Conservation (phyloP, 2,329 filamentous ascomycete species). For the Apiospora aurea region DNA sequence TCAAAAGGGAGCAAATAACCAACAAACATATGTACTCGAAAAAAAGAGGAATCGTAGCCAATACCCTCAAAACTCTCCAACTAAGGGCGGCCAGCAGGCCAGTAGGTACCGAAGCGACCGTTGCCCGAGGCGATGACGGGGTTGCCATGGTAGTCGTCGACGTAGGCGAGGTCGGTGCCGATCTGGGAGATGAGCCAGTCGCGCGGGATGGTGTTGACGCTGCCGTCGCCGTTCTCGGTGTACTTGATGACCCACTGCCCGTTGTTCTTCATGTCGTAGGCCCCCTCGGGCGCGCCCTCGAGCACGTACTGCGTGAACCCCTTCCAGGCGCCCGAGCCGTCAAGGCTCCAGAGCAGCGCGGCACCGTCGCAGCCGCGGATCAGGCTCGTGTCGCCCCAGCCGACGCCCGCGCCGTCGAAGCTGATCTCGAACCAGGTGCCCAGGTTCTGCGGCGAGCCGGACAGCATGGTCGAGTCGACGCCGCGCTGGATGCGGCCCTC, state of each 20-base stretch:
- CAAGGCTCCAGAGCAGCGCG: constrained; percentile 33
- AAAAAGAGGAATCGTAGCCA: no score
- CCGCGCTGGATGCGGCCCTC: constrained; percentile 38
- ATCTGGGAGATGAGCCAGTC: constrained; percentile 35
- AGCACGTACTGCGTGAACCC: constrained; percentile 36
- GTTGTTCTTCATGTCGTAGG: constrained; percentile 31
- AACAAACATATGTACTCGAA: no score
- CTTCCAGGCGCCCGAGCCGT: constrained; percentile 35
- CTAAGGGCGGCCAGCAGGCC: constrained; percentile 7
- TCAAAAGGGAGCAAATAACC: no score
- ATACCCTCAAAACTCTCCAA: not conserved
- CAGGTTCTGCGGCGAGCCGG: constrained; percentile 35
- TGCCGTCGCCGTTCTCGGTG: constrained; percentile 33
- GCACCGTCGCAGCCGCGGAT: constrained; percentile 40
- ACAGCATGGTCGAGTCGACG: constrained; percentile 35
- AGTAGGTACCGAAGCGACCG: constrained; percentile 23
- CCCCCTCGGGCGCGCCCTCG: constrained; percentile 33
- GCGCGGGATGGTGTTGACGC: constrained; percentile 33
- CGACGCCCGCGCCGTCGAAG: constrained; percentile 33
- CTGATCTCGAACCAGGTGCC: constrained; percentile 40
- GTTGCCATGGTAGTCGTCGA: constrained; percentile 37
- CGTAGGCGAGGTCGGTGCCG: constrained; percentile 35
- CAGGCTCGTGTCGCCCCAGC: constrained; percentile 39
- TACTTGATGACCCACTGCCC: constrained; percentile 36
- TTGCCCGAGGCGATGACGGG: constrained; percentile 36